A percentile compares a stretch with the other conserved stretches of the same genome.
phyloP scores from a whole-genome alignment of 345 rosid genomes.

The Sonneratia caseolaris region DNA sequence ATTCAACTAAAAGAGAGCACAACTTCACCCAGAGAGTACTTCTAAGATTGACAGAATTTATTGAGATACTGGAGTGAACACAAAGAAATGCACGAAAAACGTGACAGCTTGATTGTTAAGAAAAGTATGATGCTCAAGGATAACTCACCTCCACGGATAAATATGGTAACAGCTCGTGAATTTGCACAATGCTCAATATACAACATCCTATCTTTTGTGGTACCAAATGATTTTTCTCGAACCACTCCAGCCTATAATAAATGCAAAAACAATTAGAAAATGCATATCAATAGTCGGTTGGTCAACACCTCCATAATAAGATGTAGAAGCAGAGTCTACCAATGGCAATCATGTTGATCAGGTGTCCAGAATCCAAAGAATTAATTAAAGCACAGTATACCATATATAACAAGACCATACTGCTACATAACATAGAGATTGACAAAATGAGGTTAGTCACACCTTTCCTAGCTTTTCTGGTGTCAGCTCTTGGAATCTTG shows the following conservation, averaged over 20 bases:
- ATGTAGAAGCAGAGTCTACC: not conserved
- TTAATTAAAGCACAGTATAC: not conserved
- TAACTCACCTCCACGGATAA: conserved; percentile 83
- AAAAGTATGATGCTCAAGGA: not conserved
- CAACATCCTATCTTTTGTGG: conserved; percentile 73
- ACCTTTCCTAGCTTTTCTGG: conserved; percentile 92
- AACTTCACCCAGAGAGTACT: not conserved
- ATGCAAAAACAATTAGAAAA: conserved; percentile 1
- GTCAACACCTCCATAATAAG: not conserved
- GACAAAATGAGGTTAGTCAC: not conserved
- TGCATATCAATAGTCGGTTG: not conserved
- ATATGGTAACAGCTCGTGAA: conserved; percentile 77
- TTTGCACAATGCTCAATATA: conserved; percentile 75
- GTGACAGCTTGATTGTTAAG: not conserved
- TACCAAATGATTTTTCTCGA: conserved; percentile 69
- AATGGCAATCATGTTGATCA: not conserved
- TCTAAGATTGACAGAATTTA: not conserved
- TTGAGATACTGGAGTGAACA: too few species aligned
- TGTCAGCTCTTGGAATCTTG: conserved; percentile 94
- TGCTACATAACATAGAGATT: not conserved
- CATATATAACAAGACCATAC: not conserved
- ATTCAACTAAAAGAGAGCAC: not conserved
- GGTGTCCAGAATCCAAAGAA: not conserved
- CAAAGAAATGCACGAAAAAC: not conserved
- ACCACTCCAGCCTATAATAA: conserved; percentile 66